These are phyloP conservation scores for Pouteria glomerata DNA, from an alignment of 148 eudicot species.

Conservation along the genomic window DNA sequence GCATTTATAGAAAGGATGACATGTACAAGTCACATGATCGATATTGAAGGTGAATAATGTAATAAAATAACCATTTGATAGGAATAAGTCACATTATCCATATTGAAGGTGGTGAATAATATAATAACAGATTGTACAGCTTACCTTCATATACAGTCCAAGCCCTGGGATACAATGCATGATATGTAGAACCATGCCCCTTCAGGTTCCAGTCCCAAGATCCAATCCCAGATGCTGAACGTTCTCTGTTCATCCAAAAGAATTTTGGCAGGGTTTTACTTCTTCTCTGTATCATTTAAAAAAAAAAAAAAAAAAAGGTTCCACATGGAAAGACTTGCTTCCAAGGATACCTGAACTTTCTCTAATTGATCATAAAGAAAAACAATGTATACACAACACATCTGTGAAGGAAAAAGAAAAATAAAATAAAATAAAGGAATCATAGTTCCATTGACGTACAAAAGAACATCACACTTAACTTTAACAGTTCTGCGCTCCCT, in stretches of 20 bases:
- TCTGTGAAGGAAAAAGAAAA: background rate
- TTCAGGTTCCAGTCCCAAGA: conserved; percentile 95
- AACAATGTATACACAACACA: background rate
- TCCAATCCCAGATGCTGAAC: conserved; percentile 60
- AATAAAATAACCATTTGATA: too few relatives aligned
- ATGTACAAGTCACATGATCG: conserved; percentile 8
- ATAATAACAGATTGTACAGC: background rate
- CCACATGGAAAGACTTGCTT: background rate
- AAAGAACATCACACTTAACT: conserved; percentile 19
- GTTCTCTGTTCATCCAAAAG: conserved; percentile 47
- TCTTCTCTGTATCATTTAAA: background rate
- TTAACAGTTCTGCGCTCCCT: conserved; percentile 43
- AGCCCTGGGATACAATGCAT: conserved; percentile 90
- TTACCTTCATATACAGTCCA: conserved; percentile 97
- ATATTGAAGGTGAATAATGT: too few relatives aligned
- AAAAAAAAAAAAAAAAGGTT: too few relatives aligned
- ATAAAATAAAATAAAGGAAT: too few relatives aligned
- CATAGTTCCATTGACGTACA: background rate
- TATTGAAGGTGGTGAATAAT: conserved; percentile 4
- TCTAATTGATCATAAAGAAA: background rate
- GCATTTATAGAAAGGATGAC: conserved; percentile 18
- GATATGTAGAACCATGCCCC: conserved; percentile 67
- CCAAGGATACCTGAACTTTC: background rate
- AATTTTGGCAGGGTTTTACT: conserved; percentile 7
- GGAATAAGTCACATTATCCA: too few relatives aligned